Evolutionary conservation across 805 yeast species (phyloP).

Genomic region (Brettanomyces nanus): DNA sequence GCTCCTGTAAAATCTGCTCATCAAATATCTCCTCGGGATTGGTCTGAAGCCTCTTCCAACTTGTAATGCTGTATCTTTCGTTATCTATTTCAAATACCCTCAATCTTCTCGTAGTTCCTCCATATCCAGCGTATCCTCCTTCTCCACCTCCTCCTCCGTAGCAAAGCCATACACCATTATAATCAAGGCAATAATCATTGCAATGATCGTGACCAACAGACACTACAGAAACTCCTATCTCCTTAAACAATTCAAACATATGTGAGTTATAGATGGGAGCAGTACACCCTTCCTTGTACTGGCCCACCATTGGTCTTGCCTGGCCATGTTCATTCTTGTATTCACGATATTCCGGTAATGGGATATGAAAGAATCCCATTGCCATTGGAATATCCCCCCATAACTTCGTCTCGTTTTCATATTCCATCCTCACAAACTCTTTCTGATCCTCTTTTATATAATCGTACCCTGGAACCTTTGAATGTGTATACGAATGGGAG

Average conservation of each 20-base stretch:
- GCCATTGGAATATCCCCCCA: constrained; percentile 34
- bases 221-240: constrained; percentile 65
- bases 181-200: constrained; percentile 78
- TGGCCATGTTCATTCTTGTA: constrained; percentile 12
- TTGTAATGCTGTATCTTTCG: constrained; percentile 34
- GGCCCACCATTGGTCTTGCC: constrained; percentile 44
- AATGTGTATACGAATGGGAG: constrained; percentile 68
- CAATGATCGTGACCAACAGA: constrained; percentile 95
- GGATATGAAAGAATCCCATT: constrained; percentile 94
- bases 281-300: constrained; percentile 61
- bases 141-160: constrained; percentile 93
- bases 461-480: constrained; percentile 78
- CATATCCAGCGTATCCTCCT: constrained; percentile 95
- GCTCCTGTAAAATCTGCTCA: constrained; percentile 1
- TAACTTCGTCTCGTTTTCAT: constrained; percentile 1
- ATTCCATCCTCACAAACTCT: constrained; percentile 10
- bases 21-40: constrained; percentile 29
- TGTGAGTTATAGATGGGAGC: constrained; percentile 70
- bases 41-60: constrained; percentile 71
- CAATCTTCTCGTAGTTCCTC: constrained; percentile 74
- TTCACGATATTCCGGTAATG: constrained; percentile 75
- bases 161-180: constrained; percentile 66
- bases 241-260: constrained; percentile 47
- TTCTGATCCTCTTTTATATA: constrained; percentile 45
- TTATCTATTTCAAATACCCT: constrained; percentile 61